Evolutionary conservation across 495 filamentous ascomycete species (phyloP).

Genomic region (Darksidea phi): DNA sequence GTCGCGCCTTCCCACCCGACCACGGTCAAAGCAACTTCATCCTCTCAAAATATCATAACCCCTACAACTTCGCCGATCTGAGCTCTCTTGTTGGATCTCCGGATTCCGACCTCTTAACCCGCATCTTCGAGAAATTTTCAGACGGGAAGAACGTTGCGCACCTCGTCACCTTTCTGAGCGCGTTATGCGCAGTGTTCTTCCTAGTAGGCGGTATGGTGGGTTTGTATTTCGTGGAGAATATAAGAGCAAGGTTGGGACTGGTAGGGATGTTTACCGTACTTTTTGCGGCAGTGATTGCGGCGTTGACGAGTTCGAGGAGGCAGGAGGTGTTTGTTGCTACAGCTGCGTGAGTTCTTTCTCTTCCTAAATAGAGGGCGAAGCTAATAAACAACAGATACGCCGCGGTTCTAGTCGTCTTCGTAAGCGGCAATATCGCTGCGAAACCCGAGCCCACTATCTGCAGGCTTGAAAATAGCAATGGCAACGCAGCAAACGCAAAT

Average conservation of each 20-base stretch:
- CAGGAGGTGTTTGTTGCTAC: constrained; percentile 4
- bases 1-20: not conserved
- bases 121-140: not conserved
- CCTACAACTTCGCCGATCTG: not conserved
- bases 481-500: not conserved
- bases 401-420: constrained; percentile 14
- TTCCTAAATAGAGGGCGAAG: not conserved
- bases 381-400: not conserved
- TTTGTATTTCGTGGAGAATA: constrained; percentile 6
- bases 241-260: not conserved
- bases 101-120: not conserved
- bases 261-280: not conserved
- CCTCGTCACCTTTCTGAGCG: not conserved
- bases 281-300: not conserved
- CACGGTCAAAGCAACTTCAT: not conserved
- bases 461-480: not conserved
- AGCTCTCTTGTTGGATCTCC: not conserved
- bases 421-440: constrained; percentile 10
- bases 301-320: not conserved
- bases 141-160: not conserved
- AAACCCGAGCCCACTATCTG: constrained; percentile 2
- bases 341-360: not conserved
- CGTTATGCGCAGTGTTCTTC: not conserved
- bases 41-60: not conserved
- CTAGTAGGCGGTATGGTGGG: constrained; percentile 2